Evolutionary conservation across 2,329 filamentous ascomycete species (phyloP), one percentile per base, ranked within the genome.

Genomic region (Cladosporium colombiae): DNA sequence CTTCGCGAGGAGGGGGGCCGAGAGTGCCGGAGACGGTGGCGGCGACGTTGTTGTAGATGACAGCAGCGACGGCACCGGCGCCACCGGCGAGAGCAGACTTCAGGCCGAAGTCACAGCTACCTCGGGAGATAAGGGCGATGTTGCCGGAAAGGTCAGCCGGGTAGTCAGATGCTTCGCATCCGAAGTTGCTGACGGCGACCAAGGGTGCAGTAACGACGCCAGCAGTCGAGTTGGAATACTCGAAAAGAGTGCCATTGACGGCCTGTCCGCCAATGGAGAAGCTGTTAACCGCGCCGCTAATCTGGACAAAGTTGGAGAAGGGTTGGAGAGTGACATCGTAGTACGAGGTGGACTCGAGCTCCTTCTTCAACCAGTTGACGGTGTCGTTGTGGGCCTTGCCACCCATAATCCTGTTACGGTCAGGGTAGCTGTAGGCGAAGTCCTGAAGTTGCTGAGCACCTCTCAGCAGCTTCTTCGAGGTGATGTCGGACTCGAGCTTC

Each of bases 31-130:
- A 76, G 10, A 74, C 70, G 0, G 73, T 70, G 14, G 86, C 89
- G 1, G 83, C 78, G 2, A 87, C 86, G 70, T 88, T 89, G 80
- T 93, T 92, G 79, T 91, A 93, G 52, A 94, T 81, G 14, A 94
- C 78, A 0, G 88, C 89, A 1, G 88, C 90, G 5, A 86, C 76
- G 5, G 91, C 91, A 27, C 90, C 89, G 1, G 89, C 89, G 60
- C 81, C 82, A 46, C 88, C 89, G 6, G 91, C 90, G 21, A 85
- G 80, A 62, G 83, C 83, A 1, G 89, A 89, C 80, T 94, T 94
- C 66, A 83, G 78, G n/a, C 88, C 89, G 70, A 93, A 94, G 16
- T 87, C 70, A 74, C 91, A 94, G 3, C 78, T 81, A 59, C 91
- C 91, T 60, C 91, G 88, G 37, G 83, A 81, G 69, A 93, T 83